These are phyloP conservation scores for Hyaloscypha finlandica DNA, from an alignment of 495 filamentous ascomycete genomes.

Conservation along the genomic window DNA sequence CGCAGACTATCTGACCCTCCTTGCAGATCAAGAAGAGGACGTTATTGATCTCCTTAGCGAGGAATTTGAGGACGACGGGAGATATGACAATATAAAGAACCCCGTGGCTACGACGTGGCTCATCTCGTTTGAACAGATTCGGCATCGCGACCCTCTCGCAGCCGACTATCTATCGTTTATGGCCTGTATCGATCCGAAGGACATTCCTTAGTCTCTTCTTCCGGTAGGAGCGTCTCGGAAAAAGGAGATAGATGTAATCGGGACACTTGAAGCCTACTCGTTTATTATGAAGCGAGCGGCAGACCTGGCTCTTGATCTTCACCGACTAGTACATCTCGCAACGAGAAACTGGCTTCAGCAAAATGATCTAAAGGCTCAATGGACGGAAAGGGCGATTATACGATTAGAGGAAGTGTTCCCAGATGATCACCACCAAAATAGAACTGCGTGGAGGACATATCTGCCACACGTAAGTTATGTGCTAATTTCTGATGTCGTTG, in stretches of 20 bases:
- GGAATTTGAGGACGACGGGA: slow-evolving; percentile 21
- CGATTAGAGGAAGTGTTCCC: slow-evolving; percentile 38
- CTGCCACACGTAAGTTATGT: slow-evolving; percentile 43
- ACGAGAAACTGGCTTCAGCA: slow-evolving; percentile 44
- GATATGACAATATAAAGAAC: slow-evolving; percentile 10
- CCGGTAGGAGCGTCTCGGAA: slow-evolving; percentile 5
- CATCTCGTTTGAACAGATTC: slow-evolving; percentile 39
- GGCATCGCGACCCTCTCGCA: slow-evolving; percentile 34
- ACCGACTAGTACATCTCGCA: slow-evolving; percentile 50
- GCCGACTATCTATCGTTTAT: slow-evolving; percentile 30
- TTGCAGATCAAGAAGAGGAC: slow-evolving; percentile 27
- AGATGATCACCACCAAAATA: slow-evolving; percentile 33
- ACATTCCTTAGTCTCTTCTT: slow-evolving; percentile 26
- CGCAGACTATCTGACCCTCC: slow-evolving; percentile 11
- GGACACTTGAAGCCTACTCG: slow-evolving; percentile 44
- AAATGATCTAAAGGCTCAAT: slow-evolving; percentile 30
- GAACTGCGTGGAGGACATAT: slow-evolving; percentile 39
- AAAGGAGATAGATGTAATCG: slow-evolving; percentile 36
- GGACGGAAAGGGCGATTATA: slow-evolving; percentile 36
- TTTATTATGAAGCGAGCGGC: slow-evolving; percentile 34
- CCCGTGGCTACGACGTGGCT: slow-evolving; percentile 24
- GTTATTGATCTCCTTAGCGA: slow-evolving; percentile 32
- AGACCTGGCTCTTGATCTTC: slow-evolving; percentile 34
- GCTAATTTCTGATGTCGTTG: slow-evolving; percentile 15
- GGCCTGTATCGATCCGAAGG: slow-evolving; percentile 23